Conservation (phyloP, 768 basidiomycete genomes). For the Hebeloma cylindrosporum region DNA sequence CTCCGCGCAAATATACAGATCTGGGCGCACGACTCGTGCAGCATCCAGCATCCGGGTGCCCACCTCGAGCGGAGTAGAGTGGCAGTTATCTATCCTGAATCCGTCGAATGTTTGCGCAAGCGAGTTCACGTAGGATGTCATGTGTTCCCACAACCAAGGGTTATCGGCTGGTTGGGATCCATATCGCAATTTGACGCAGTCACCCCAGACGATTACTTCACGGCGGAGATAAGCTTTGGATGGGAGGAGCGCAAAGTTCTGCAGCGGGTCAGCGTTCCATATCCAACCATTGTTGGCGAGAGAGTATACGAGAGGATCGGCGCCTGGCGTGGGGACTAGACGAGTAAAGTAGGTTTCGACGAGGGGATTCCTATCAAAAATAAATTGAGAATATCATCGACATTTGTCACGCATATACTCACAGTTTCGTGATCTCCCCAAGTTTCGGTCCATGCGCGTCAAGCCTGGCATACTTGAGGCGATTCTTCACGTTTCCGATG, state of each 20-base stretch:
- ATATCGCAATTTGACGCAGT: conserved; percentile 98
- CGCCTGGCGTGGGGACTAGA: conserved; percentile 43
- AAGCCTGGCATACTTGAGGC: conserved; percentile 78
- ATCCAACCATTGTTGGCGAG: conserved; percentile 99
- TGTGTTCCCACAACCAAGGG: conserved; percentile 94
- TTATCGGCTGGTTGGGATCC: conserved; percentile 77
- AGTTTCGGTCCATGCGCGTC: conserved; percentile 82
- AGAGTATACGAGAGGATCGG: conserved; percentile 62
- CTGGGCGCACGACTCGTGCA: conserved; percentile 82
- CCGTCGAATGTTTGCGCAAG: conserved; percentile 89
- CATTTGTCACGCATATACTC: conserved; percentile 29
- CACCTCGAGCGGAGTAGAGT: conserved; percentile 96
- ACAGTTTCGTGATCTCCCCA: conserved; percentile 77
- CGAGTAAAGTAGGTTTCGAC: conserved; percentile 94
- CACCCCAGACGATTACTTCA: conserved; percentile 96
- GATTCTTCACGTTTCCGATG: conserved; percentile 69
- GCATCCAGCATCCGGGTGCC: conserved; percentile 94
- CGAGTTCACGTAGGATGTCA: conserved; percentile 77
- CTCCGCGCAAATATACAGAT: conserved; percentile 97
- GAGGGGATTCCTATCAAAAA: conserved; percentile 63
- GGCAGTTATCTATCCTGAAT: conserved; percentile 98
- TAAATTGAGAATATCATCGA: conserved; percentile 3
- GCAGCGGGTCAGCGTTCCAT: conserved; percentile 92
- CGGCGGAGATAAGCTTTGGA: conserved; percentile 95
- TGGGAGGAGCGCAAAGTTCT: conserved; percentile 89